Evolutionary conservation across 306 rosid genomes (phyloP).

Genomic region (Hylodesmum podocarpum): DNA sequence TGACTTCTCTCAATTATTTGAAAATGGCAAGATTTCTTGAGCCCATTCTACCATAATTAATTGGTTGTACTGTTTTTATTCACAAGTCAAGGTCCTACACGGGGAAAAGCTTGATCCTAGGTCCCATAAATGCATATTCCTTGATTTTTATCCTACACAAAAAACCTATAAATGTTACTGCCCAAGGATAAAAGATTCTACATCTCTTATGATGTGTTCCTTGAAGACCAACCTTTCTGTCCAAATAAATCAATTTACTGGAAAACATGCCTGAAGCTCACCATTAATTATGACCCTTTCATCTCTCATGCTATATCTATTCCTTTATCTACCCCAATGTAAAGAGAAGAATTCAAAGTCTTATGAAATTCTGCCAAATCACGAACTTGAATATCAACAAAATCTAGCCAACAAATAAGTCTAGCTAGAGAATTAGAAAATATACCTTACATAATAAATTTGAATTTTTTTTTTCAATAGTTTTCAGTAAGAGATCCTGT

Average conservation of each 20-base stretch:
- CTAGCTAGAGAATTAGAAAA: not conserved
- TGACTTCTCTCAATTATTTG: not conserved
- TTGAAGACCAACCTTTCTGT: not conserved
- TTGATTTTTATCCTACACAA: not conserved
- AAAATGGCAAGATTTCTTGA: not conserved
- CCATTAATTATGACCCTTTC: not conserved
- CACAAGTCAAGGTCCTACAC: not conserved
- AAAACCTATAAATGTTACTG: not conserved
- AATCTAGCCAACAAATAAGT: not conserved
- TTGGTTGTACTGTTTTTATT: not conserved
- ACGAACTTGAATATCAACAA: not conserved
- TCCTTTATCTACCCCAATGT: not conserved
- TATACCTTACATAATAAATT: not conserved
- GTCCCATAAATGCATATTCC: not conserved
- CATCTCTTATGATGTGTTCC: not conserved
- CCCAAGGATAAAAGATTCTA: not conserved
- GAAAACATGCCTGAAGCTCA: not conserved
- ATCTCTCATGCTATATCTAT: not conserved
- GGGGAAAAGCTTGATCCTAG: not conserved
- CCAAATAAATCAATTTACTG: not conserved
- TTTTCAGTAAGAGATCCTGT: not conserved
- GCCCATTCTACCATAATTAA: not conserved
- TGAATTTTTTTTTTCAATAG: not conserved
- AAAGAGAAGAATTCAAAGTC: not conserved
- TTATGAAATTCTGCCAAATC: not conserved